Base-by-base conservation (phyloP, 768 basidiomycete species). In the Tulasnella sp. region DNA sequence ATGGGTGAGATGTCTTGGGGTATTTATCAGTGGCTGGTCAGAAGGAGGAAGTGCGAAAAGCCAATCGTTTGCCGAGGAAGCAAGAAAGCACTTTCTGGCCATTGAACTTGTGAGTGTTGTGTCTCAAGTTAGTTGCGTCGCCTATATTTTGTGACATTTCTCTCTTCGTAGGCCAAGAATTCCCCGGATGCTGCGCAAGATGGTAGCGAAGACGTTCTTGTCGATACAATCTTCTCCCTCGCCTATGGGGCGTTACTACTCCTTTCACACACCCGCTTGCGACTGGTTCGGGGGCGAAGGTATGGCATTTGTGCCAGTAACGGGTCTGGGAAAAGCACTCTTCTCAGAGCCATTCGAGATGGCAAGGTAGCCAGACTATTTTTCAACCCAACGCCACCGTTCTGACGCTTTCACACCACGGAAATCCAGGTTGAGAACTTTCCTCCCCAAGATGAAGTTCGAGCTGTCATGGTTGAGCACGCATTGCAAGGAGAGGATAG, bases 221-320 rank as follows among this genome's bases (percentile, higher is more conserved):
- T 96, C 84, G 93, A 99, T 85, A 96, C 96, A 1, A 90, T 96
- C 64, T 98, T 98, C 88, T 98, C 96, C 37, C 89, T 98, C 81
- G 96, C 97, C 28, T 98, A 98, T 85, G 97, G 97, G 83, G 95
- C 97, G 76, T 90, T 98, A 73, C 89, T 98, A 11, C 91, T 99
- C 82, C 91, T 98, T 82, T 98, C 97, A 72, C 97, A 98, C 86
- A 98, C 97, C 37, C 93, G 90, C 41, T 90, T 99, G 81, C 93
- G 94, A 81, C 91, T 99, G 80, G 89, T 95, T 85, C 94, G 96
- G 83, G 97, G 97, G 41, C 92, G 92, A 83, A 91, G 97, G 82
- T 99, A 99, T 87, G 97, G 97, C 84, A 96, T 99, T 83, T 92
- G 97, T 73, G 97, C 96, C 41, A 90, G 94, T n/a, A 99, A 99